Base-by-base conservation (phyloP, 805 yeast species). In the Wickerhamomyces alni region DNA sequence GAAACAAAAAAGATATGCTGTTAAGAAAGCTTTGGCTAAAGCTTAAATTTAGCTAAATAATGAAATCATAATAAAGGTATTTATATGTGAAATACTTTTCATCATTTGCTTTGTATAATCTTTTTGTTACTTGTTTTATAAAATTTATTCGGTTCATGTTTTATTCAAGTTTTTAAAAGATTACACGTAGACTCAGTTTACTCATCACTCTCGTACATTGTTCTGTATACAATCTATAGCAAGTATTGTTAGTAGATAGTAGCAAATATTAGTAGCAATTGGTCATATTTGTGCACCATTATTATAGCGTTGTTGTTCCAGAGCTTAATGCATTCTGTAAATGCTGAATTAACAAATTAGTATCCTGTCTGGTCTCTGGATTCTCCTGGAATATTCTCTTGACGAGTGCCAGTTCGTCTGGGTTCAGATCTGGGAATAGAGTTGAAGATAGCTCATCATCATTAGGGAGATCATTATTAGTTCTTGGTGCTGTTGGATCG, bases 1-100 rank as follows among this genome's bases (percentile, higher is more conserved):
- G 85, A 93, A 91, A 82, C 97, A 94, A 80, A 87, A 87, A 76
- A 85, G 88, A 76, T 83, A 71, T 69, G 86, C 88, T 73, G 91
- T 87, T 65, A 87, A 84, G 78, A 89, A 87, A 80, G 94, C 95
- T 72, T 81, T 85, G 65, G 95, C 96, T 66, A 88, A 89, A 84
- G 96, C 95, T 73, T 83, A 82, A 50, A 36, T 36, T 41, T 27
- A 35, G 33, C 25, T 37, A n/a, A 22, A 32, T 21, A 32, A 37
- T 15, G 26, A 38, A 30, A 30, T 30, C 33, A 30, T 31, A 31
- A 31, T 43, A 39, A 39, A 75, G 61, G 63, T 37, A 37, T 33
- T 26, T 34, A 22, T 36, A 30, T 37, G 33, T 30, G 33, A 17
- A 17, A 30, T 19, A 13, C 26, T 32, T 11, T 32, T 33, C 15